Evolutionary conservation across 495 filamentous ascomycete genomes (phyloP).

Genomic region (Chaetomium fimeti): DNA sequence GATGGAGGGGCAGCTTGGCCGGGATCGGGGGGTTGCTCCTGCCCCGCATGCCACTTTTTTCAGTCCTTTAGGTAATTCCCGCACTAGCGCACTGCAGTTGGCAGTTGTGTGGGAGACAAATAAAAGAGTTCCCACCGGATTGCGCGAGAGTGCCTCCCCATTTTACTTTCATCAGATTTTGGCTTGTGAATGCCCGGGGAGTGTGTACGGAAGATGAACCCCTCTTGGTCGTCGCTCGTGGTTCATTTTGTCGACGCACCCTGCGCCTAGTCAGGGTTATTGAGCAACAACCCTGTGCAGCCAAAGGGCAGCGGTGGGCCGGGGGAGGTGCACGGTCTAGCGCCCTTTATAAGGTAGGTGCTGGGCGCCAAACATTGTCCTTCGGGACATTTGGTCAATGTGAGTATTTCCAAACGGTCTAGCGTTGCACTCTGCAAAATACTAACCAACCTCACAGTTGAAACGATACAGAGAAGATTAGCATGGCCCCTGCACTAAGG

Average conservation of each 20-base stretch:
- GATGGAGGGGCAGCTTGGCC: constrained; percentile 22
- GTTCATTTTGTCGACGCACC: neutral
- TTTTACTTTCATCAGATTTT: constrained; percentile 1
- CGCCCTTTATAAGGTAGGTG: constrained; percentile 7
- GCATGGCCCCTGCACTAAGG: constrained; percentile 99
- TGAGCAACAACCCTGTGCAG: neutral
- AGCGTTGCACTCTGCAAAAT: constrained; percentile 22
- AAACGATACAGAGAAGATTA: constrained; percentile 80
- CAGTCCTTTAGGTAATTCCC: constrained; percentile 19
- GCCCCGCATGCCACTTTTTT: constrained; percentile 13
- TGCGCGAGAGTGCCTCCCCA: neutral
- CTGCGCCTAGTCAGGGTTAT: constrained; percentile 2
- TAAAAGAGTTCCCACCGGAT: constrained; percentile 1
- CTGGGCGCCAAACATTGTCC: constrained; percentile 9
- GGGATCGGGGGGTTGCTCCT: constrained; percentile 20
- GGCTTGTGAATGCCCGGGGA: neutral
- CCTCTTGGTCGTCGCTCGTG: too few relatives aligned
- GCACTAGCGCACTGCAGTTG: constrained; percentile 9
- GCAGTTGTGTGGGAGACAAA: neutral
- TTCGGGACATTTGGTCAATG: constrained; percentile 42
- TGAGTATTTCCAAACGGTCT: constrained; percentile 27
- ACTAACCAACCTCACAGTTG: constrained; percentile 33
- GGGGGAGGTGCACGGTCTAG: neutral
- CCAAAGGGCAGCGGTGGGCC: neutral
- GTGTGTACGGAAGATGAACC: neutral